These are phyloP conservation scores for Blastomyces emzantsi DNA, from an alignment of 2,329 filamentous ascomycete genomes.

Conservation along the genomic window DNA sequence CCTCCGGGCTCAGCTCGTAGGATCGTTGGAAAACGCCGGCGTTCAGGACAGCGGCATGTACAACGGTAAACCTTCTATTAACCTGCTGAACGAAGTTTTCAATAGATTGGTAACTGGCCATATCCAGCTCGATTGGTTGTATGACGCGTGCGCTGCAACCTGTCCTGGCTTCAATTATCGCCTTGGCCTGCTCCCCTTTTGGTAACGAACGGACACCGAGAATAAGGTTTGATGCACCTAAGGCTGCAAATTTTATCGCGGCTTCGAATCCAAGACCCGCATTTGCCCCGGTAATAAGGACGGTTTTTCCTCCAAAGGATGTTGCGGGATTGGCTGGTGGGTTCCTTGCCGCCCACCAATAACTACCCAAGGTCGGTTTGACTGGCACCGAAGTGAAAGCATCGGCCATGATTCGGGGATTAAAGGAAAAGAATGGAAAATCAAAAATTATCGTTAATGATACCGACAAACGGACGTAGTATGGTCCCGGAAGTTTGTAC, in stretches of 20 bases:
- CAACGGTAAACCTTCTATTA: background rate
- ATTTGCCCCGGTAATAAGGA: slow-evolving; percentile 45
- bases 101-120: background rate
- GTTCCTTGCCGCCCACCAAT: background rate
- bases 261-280: slow-evolving; percentile 44
- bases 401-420: background rate
- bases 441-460: background rate
- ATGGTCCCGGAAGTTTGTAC: background rate
- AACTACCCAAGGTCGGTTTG: background rate
- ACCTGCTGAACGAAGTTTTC: background rate
- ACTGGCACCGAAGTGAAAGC: background rate
- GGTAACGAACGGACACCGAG: slow-evolving; percentile 42
- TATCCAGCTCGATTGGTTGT: background rate
- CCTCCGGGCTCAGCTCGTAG: background rate
- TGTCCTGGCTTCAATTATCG: background rate
- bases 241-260: slow-evolving; percentile 39
- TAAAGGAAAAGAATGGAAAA: background rate
- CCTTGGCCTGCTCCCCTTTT: slow-evolving; percentile 13
- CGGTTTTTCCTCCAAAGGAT: slow-evolving; percentile 30
- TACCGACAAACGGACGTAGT: background rate
- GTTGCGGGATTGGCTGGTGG: background rate
- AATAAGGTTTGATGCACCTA: slow-evolving; percentile 37
- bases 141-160: background rate
- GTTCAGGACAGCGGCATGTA: background rate
- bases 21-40: background rate